Conservation (phyloP, 139 green algal genomes). For the Desmodesmus armatus region DNA sequence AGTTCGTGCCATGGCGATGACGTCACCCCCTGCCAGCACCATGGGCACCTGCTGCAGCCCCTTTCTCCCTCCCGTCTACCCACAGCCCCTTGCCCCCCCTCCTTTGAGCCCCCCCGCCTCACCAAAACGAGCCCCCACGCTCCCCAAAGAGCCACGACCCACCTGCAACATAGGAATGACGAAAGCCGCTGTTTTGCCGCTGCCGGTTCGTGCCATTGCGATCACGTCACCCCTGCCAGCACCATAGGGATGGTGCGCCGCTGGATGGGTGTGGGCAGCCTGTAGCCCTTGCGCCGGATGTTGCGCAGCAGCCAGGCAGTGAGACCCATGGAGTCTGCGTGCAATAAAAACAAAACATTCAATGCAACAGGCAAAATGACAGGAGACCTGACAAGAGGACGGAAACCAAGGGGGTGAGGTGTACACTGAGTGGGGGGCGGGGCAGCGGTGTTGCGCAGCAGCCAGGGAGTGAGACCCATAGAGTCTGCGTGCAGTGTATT, state of each 20-base stretch:
- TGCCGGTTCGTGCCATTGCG: slow-evolving; percentile 95
- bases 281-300: slow-evolving; percentile 94
- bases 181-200: slow-evolving; percentile 97
- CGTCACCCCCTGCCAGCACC: no score
- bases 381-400: no score
- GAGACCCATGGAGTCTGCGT: slow-evolving; percentile 90
- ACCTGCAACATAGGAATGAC: slow-evolving; percentile 93
- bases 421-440: background rate
- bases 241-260: slow-evolving; percentile 89
- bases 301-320: slow-evolving; percentile 73
- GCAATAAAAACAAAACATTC: no score
- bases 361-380: background rate
- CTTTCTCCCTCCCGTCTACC: no score
- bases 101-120: no score
- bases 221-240: slow-evolving; percentile 85
- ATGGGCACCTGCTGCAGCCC: background rate
- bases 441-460: background rate
- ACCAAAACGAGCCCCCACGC: background rate
- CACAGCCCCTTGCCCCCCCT: no score
- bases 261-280: slow-evolving; percentile 97
- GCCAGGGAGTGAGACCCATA: background rate
- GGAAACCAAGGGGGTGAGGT: no score
- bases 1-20: no score
- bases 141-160: background rate
- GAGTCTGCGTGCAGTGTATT: background rate